A percentile compares a stretch with the other conserved stretches of the same genome.
phyloP scores from a whole-genome alignment of 2,329 filamentous ascomycete species.

The Boeremia lycopersici region DNA sequence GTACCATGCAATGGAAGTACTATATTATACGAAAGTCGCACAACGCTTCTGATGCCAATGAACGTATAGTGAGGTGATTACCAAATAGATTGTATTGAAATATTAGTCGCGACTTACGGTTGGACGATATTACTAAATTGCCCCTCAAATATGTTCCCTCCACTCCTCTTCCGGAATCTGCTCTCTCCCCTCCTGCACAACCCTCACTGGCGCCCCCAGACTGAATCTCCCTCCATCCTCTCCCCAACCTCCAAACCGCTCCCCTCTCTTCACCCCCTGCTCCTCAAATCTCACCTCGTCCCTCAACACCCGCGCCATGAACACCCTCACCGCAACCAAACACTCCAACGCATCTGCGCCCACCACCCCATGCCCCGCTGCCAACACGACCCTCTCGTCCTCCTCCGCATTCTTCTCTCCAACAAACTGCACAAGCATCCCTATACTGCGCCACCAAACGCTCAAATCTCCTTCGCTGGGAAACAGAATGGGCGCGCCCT shows the following conservation, averaged over 20 bases:
- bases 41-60: too few relatives aligned
- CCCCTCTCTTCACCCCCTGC: slow-evolving; percentile 5
- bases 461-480: slow-evolving; percentile 13
- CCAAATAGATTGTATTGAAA: too few relatives aligned
- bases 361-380: slow-evolving; percentile 16
- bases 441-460: slow-evolving; percentile 18
- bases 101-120: too few relatives aligned
- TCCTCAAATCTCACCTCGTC: slow-evolving; percentile 9
- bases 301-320: slow-evolving; percentile 17
- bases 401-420: neutral
- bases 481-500: slow-evolving; percentile 16
- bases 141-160: neutral
- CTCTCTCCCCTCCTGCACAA: slow-evolving; percentile 4
- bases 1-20: too few relatives aligned
- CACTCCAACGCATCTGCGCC: slow-evolving; percentile 10
- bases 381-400: neutral
- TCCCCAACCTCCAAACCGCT: slow-evolving; percentile 6
- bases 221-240: slow-evolving; percentile 4
- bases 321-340: slow-evolving; percentile 8
- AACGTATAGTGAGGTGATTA: too few relatives aligned
- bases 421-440: slow-evolving; percentile 4
- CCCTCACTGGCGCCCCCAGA: slow-evolving; percentile 8
- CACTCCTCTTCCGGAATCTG: neutral
- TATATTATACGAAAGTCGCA: too few relatives aligned
- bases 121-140: neutral